Percentiles rank a stretch among this genome's conserved stretches.
phyloP scores from a whole-genome alignment of 768 basidiomycete species.

The Mycena alexandri region DNA sequence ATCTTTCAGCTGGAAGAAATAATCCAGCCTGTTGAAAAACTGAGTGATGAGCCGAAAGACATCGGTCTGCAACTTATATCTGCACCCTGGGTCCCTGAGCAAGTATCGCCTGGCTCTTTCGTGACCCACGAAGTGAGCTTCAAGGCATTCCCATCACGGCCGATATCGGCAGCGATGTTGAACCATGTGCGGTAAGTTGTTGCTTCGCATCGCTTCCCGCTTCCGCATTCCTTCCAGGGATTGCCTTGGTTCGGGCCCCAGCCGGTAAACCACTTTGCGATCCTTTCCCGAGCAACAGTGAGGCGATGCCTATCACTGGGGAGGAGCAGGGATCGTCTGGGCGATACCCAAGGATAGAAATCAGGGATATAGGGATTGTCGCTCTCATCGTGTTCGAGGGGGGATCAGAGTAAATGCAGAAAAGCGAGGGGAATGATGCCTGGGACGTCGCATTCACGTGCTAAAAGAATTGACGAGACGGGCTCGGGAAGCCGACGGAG shows the following conservation, averaged over 20 bases:
- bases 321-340: not conserved
- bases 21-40: too few species aligned
- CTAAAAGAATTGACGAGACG: slow-evolving; percentile 12
- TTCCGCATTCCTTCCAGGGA: not conserved
- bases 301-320: not conserved
- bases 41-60: too few species aligned
- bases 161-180: not conserved
- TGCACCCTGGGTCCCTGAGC: not conserved
- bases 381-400: not conserved
- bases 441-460: slow-evolving; percentile 16
- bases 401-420: slow-evolving; percentile 1
- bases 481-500: slow-evolving; percentile 18
- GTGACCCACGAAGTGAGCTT: not conserved
- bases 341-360: not conserved
- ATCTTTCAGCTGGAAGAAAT: too few species aligned
- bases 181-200: not conserved
- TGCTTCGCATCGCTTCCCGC: slow-evolving; percentile 1
- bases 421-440: slow-evolving; percentile 16
- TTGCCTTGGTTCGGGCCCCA: not conserved
- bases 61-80: not conserved
- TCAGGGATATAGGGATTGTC: not conserved
- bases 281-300: slow-evolving; percentile 19
- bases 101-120: not conserved
- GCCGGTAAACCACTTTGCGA: slow-evolving; percentile 10
- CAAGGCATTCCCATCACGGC: slow-evolving; percentile 13